These are phyloP conservation scores for Lasiodiplodia gonubiensis DNA, from an alignment of 2,329 filamentous ascomycete species.

Conservation along the genomic window DNA sequence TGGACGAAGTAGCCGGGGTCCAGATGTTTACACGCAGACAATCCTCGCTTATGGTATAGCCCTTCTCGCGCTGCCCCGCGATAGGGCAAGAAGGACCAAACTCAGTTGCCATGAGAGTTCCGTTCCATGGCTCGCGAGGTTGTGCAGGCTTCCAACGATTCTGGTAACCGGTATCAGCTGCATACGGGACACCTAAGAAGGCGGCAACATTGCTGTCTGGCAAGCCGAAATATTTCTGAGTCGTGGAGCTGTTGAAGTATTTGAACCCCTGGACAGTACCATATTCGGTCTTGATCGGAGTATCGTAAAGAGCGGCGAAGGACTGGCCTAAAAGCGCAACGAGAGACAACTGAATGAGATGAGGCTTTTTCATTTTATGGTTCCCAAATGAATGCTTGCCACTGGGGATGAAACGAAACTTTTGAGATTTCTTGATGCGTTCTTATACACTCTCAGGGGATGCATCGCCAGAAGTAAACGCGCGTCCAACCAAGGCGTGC, in stretches of 20 bases:
- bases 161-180: neutral
- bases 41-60: conserved; percentile 35
- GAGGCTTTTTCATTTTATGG: neutral
- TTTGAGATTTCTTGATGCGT: neutral
- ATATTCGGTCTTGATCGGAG: conserved; percentile 26
- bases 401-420: too few species aligned
- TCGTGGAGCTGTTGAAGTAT: conserved; percentile 1
- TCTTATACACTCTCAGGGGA: neutral
- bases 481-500: neutral
- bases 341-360: neutral
- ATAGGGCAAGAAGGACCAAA: conserved; percentile 9
- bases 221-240: neutral
- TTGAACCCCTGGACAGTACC: conserved; percentile 21
- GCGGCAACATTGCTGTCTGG: conserved; percentile 1
- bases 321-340: neutral
- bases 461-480: neutral
- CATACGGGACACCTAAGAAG: conserved; percentile 8
- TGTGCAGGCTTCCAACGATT: conserved; percentile 18
- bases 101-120: neutral
- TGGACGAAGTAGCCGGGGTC: conserved; percentile 37
- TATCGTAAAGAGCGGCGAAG: conserved; percentile 26
- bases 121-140: conserved; percentile 2
- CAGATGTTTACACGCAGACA: conserved; percentile 44
- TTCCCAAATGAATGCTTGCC: neutral
- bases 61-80: neutral